Percentiles rank a stretch among this genome's conserved stretches.
Conservation (phyloP, 305 asterid genomes). For the Euphrasia arctica region DNA sequence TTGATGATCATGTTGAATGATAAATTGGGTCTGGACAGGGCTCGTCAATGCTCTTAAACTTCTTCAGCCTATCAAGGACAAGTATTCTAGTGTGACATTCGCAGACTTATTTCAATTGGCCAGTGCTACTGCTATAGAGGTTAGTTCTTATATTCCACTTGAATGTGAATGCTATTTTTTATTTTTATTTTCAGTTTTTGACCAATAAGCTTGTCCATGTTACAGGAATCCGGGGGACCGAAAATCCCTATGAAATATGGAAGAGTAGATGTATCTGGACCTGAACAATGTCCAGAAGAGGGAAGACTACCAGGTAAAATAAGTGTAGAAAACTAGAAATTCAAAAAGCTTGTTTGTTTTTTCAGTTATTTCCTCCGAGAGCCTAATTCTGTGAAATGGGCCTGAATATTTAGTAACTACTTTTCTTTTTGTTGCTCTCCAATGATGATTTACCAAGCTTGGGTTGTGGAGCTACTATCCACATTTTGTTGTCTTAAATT, state of each 20-base stretch:
- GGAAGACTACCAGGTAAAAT: constrained; percentile 94
- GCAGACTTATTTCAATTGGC: constrained; percentile 95
- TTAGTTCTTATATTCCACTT: constrained; percentile 22
- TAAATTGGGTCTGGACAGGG: constrained; percentile 47
- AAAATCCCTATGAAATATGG: constrained; percentile 96
- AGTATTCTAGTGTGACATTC: constrained; percentile 68
- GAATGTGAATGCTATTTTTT: constrained; percentile 18
- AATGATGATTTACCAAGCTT: constrained; percentile 13
- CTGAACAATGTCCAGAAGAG: constrained; percentile 94
- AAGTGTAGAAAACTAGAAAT: not conserved
- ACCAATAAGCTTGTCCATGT: constrained; percentile 22
- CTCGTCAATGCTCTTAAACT: constrained; percentile 95
- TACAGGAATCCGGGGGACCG: constrained; percentile 92
- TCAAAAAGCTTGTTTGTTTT: not conserved
- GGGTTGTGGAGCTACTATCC: constrained; percentile 12
- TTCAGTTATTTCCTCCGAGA: constrained; percentile 15
- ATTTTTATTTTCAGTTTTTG: constrained; percentile 8
- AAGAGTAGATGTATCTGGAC: constrained; percentile 74
- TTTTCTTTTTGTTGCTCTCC: not conserved
- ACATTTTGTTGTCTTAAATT: not conserved
- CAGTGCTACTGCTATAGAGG: constrained; percentile 96
- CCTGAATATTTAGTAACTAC: not conserved
- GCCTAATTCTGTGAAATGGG: not conserved
- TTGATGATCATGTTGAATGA: constrained; percentile 32
- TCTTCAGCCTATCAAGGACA: constrained; percentile 91